Conservation (phyloP, 768 basidiomycete genomes). For the button mushroom (Agaricus bisporus) region DNA sequence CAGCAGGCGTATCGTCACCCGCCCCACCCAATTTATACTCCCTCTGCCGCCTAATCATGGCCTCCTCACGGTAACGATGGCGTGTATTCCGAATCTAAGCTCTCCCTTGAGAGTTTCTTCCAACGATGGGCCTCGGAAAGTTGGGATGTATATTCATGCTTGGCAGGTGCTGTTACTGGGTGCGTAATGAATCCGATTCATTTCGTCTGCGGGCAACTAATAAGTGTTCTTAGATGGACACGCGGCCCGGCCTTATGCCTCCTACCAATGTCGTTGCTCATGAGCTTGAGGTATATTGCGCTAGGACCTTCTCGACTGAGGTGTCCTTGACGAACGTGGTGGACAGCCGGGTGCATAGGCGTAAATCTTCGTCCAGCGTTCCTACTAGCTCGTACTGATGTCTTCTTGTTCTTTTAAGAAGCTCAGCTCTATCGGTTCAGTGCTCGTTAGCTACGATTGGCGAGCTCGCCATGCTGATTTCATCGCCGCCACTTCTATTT, state of each 20-base stretch:
- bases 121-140: conserved; percentile 97
- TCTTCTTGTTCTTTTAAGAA: no score
- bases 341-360: no score
- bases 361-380: no score
- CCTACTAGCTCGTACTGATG: no score
- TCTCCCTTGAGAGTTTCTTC: conserved; percentile 97
- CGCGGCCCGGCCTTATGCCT: conserved; percentile 94
- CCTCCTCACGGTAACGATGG: conserved; percentile 96
- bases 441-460: no score
- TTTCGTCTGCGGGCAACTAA: conserved; percentile 8
- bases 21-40: conserved; percentile 96
- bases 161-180: conserved; percentile 98
- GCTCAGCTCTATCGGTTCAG: no score
- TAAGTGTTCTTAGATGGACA: conserved; percentile 65
- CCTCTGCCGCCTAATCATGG: conserved; percentile 98
- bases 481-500: no score
- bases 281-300: conserved; percentile 87
- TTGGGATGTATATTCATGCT: conserved; percentile 98
- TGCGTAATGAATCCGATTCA: conserved; percentile 28
- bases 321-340: no score
- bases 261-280: conserved; percentile 93
- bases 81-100: conserved; percentile 97
- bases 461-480: no score
- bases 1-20: conserved; percentile 91
- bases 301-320: conserved; percentile 97